Percentiles rank a stretch among this genome's conserved stretches.
phyloP scores from a whole-genome alignment of 164 flowering plant species.

The Umbellularia californica region DNA sequence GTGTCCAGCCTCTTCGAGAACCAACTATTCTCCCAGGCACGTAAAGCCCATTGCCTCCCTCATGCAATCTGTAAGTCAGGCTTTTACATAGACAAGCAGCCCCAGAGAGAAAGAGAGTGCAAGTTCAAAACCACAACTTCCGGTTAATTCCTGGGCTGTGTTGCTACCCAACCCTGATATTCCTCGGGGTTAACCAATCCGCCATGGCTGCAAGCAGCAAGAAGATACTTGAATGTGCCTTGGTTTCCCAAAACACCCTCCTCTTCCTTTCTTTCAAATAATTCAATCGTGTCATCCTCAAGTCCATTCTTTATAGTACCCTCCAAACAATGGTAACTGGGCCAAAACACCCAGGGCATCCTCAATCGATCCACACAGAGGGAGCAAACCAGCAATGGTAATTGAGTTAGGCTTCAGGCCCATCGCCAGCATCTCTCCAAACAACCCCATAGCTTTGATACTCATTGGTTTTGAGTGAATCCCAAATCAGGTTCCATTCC shows the following conservation, averaged over 20 bases:
- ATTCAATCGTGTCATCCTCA: constrained; percentile 33
- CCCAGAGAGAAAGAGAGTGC: too few species aligned
- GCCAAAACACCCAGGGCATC: constrained; percentile 45
- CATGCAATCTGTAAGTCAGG: too few species aligned
- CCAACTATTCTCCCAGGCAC: too few species aligned
- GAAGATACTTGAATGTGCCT: constrained; percentile 50
- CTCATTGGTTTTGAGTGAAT: constrained; percentile 32
- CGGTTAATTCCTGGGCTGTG: too few species aligned
- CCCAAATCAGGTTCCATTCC: constrained; percentile 54
- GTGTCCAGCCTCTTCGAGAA: too few species aligned
- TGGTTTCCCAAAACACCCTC: constrained; percentile 42
- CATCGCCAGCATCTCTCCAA: constrained; percentile 36
- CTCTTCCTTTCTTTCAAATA: constrained; percentile 52
- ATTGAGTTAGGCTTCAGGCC: constrained; percentile 53
- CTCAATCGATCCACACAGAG: constrained; percentile 48
- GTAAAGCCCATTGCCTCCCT: too few species aligned
- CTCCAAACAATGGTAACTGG: too few species aligned
- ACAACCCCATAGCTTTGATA: constrained; percentile 41
- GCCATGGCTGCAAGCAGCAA: constrained; percentile 70
- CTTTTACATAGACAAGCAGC: too few species aligned
- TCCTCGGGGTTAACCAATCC: constrained; percentile 30
- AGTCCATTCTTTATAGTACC: constrained; percentile 58
- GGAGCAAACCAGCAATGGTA: constrained; percentile 58
- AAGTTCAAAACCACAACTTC: too few species aligned
- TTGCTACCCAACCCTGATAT: too few species aligned